phyloP scores from a whole-genome alignment of 2,329 filamentous ascomycete species.

The Exophiala alcalophila region DNA sequence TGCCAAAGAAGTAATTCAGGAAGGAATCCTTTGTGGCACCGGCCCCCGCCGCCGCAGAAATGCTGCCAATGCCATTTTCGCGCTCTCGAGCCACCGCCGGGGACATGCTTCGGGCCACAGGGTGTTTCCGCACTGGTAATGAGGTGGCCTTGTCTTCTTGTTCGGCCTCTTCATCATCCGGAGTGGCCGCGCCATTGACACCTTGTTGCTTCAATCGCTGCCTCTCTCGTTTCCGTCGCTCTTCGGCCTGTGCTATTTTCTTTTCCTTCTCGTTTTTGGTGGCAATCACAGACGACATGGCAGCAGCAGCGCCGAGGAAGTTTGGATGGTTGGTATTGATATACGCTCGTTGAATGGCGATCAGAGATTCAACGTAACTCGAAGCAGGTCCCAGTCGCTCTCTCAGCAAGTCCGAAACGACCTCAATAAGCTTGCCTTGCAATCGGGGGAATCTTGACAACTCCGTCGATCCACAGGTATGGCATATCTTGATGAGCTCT shows the following conservation, averaged over 20 bases:
- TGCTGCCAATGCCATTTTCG: constrained; percentile 60
- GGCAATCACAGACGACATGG: constrained; percentile 94
- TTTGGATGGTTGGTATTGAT: constrained; percentile 99
- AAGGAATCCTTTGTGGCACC: constrained; percentile 81
- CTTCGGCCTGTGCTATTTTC: constrained; percentile 73
- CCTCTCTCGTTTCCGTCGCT: constrained; percentile 80
- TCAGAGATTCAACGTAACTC: constrained; percentile 89
- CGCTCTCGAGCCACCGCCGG: constrained; percentile 63
- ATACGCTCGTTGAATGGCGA: constrained; percentile 95
- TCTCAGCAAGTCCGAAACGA: constrained; percentile 90
- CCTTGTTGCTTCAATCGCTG: constrained; percentile 77
- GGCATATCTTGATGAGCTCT: constrained; percentile 98
- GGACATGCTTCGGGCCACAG: constrained; percentile 71
- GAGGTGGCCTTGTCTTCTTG: constrained; percentile 55
- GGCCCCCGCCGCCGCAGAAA: constrained; percentile 59
- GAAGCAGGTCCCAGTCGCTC: constrained; percentile 89
- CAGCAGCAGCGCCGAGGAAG: constrained; percentile 91
- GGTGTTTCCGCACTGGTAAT: constrained; percentile 59
- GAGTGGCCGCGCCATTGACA: constrained; percentile 68
- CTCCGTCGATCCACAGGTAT: constrained; percentile 95
- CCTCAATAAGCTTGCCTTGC: constrained; percentile 95
- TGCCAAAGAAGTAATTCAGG: constrained; percentile 97
- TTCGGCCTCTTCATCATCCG: constrained; percentile 65
- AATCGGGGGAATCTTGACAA: constrained; percentile 86
- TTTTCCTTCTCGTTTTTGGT: constrained; percentile 93